These are phyloP conservation scores for Hyaloscypha finlandica DNA, from an alignment of 495 filamentous ascomycete species.

Conservation along the genomic window DNA sequence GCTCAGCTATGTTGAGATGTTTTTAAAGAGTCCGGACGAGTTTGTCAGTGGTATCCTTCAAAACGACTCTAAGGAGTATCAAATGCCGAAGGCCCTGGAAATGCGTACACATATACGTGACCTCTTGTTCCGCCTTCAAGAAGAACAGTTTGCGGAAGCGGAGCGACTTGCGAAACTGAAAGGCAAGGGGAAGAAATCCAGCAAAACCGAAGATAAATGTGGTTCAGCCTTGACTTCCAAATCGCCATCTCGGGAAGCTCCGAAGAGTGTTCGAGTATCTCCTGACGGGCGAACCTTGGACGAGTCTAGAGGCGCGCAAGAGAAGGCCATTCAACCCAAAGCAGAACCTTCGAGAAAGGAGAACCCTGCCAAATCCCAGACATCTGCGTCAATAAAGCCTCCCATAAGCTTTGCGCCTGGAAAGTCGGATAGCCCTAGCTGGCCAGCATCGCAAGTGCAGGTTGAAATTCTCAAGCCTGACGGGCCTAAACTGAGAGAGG, in stretches of 20 bases:
- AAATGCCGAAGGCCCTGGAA: slow-evolving; percentile 13
- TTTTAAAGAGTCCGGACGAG: slow-evolving; percentile 65
- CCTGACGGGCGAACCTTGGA: background rate
- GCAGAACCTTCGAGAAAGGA: background rate
- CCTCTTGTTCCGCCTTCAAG: slow-evolving; percentile 27
- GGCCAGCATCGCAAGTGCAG: background rate
- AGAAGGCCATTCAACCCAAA: background rate
- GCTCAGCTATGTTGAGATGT: slow-evolving; percentile 79
- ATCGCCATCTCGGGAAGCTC: background rate
- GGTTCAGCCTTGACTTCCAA: background rate
- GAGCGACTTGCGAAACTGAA: background rate
- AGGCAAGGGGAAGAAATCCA: background rate
- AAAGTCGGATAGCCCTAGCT: no score
- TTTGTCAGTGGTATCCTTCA: slow-evolving; percentile 62
- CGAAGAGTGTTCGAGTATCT: background rate
- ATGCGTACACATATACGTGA: slow-evolving; percentile 26
- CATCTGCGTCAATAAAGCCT: background rate
- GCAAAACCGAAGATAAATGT: background rate
- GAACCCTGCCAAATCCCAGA: no score
- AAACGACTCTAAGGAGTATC: background rate
- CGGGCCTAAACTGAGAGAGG: background rate
- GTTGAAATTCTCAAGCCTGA: background rate
- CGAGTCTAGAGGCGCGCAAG: background rate
- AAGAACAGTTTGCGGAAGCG: slow-evolving; percentile 14
- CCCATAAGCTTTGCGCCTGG: background rate